Evolutionary conservation across 371 early-diverging fungal species (phyloP).

Genomic region (Smittium culicis): DNA sequence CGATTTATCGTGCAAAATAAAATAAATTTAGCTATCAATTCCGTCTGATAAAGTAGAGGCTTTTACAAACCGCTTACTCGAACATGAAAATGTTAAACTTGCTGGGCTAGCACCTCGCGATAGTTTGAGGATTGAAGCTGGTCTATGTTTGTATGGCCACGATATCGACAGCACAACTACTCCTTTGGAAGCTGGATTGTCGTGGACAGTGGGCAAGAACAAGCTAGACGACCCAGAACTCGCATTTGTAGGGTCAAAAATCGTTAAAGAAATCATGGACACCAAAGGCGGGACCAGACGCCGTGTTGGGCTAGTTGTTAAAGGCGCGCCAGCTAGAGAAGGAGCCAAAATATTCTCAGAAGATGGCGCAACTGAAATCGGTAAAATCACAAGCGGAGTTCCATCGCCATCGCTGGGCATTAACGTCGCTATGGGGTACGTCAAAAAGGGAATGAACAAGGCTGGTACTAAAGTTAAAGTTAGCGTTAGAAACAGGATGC

Average conservation of each 20-base stretch:
- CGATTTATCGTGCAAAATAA: neutral
- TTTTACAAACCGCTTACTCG: conserved; percentile 56
- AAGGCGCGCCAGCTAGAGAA: conserved; percentile 83
- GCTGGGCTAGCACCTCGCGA: conserved; percentile 95
- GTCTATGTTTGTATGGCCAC: conserved; percentile 91
- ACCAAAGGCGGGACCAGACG: conserved; percentile 62
- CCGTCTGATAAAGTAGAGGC: conserved; percentile 47
- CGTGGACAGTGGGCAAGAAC: conserved; percentile 92
- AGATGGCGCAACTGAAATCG: conserved; percentile 32
- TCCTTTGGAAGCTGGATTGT: conserved; percentile 84
- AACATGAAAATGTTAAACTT: conserved; percentile 63
- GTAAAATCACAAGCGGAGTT: conserved; percentile 81
- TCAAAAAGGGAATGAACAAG: conserved; percentile 75
- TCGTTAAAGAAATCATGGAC: conserved; percentile 66
- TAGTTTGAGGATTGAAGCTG: conserved; percentile 89
- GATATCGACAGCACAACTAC: conserved; percentile 85
- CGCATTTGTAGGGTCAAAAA: conserved; percentile 84
- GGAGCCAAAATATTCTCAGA: conserved; percentile 20
- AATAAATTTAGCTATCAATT: conserved; percentile 68
- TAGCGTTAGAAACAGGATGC: conserved; percentile 69
- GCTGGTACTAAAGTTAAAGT: conserved; percentile 73
- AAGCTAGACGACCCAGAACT: conserved; percentile 57
- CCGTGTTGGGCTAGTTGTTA: conserved; percentile 75
- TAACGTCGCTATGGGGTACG: conserved; percentile 96
- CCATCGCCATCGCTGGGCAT: conserved; percentile 85